Base-by-base conservation (phyloP, 2,329 filamentous ascomycete genomes). In the Sporothrix schenckii region DNA sequence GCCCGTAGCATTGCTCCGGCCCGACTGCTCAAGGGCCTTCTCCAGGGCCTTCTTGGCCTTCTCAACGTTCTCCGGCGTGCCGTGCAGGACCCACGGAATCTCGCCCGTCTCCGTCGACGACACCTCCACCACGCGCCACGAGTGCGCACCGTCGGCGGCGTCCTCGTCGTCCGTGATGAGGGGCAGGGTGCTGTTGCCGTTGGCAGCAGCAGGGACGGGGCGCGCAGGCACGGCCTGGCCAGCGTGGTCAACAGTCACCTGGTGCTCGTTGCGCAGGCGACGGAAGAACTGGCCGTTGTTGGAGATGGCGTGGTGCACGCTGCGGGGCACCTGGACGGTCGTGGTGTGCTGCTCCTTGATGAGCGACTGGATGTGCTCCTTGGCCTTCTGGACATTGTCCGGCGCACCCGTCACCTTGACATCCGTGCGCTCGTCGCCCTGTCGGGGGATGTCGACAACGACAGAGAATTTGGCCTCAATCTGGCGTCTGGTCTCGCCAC, bases 231-330 rank as follows among this genome's bases (percentile, higher is more conserved):
- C 83, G 70, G 90, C 83, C 72, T 95, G 89, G 58, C 94, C 93
- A 69, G 89, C 92, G 78, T 98, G 95, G 79, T 98, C 94, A 68
- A 99, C 91, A 0, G 91, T 95, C 74, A 99, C 93, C 75, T 92
- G 90, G 80, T 92, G 87, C 77, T 97, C 92, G 80, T 89, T 94
- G 74, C 91, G 89, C 54, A 99, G 88, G 76, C 89, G 91, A 74
- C 94, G 92, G 91, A 98, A 97, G 83, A 98, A 92, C 75, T 93
- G 90, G 1, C 94, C 95, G 74, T 94, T 94, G 79, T 97, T 94
- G 68, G 92, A 88, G 75, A 99, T 86, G 72, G 86, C 82, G 79
- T 98, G 92, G 83, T 99, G 95, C 72, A 95, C 84, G 75, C 89
- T 88, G 72, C 89, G 88, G 13, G 95, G 94, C 10, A 99, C 87